Conservation (phyloP, 2,329 filamentous ascomycete genomes). For the Fonsecaea multimorphosa region DNA sequence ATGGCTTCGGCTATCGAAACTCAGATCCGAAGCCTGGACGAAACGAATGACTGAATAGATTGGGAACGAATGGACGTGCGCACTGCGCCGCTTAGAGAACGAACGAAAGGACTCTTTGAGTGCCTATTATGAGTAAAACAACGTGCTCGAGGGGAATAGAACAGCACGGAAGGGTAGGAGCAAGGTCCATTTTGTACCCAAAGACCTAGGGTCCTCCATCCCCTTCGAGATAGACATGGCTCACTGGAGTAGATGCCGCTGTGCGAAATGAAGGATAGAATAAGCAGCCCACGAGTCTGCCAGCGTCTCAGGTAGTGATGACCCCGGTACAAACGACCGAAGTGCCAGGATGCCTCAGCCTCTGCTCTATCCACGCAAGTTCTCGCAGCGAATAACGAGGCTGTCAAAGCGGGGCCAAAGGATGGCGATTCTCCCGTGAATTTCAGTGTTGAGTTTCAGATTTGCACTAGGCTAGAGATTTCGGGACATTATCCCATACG, state of each 20-base stretch:
- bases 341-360: background rate
- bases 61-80: slow-evolving; percentile 26
- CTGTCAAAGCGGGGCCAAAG: slow-evolving; percentile 14
- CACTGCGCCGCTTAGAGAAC: slow-evolving; percentile 18
- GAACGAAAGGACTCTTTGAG: slow-evolving; percentile 9
- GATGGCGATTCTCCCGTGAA: slow-evolving; percentile 19
- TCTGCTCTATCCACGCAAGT: background rate
- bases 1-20: slow-evolving; percentile 20
- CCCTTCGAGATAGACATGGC: slow-evolving; percentile 3
- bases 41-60: slow-evolving; percentile 16
- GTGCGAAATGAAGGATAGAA: slow-evolving; percentile 10
- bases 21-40: slow-evolving; percentile 5
- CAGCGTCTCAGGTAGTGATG: slow-evolving; percentile 16
- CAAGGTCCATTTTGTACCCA: slow-evolving; percentile 7
- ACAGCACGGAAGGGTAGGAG: background rate
- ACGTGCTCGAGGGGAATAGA: slow-evolving; percentile 2
- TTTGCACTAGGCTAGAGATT: slow-evolving; percentile 3
- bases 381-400: slow-evolving; percentile 13
- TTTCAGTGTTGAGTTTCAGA: slow-evolving; percentile 26
- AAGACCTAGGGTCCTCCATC: background rate
- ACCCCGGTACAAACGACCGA: background rate
- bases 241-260: background rate
- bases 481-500: background rate
- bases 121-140: background rate
- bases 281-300: slow-evolving; percentile 2